Evolutionary conservation across 805 yeast genomes (phyloP).

Genomic region (Candida khao-thaluensis): DNA sequence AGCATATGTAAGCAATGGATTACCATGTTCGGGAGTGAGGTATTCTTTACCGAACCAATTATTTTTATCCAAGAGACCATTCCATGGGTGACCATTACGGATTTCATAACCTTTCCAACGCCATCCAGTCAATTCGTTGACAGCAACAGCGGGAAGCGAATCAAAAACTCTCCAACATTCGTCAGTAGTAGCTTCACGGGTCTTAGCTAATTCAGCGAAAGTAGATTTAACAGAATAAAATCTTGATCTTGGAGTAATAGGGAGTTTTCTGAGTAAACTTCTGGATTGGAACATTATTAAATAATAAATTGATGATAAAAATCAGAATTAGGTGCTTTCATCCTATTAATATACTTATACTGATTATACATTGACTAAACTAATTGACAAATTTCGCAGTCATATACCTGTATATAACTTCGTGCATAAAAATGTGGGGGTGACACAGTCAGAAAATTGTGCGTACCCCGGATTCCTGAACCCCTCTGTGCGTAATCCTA

Average conservation of each 20-base stretch:
- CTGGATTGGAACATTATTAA: conserved; percentile 1
- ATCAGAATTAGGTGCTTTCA: not conserved
- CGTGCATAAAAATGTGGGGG: not conserved
- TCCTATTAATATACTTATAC: no score
- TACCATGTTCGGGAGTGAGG: not conserved
- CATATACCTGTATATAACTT: not conserved
- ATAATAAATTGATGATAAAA: not conserved
- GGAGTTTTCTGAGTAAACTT: not conserved
- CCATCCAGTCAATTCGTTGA: not conserved
- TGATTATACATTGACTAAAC: not conserved
- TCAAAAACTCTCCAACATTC: conserved; percentile 1
- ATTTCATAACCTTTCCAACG: conserved; percentile 1
- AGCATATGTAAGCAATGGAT: not conserved
- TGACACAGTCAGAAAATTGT: conserved; percentile 1
- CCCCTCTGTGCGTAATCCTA: no score
- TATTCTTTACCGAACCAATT: conserved; percentile 1
- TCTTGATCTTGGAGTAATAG: not conserved
- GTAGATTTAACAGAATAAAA: conserved; percentile 2
- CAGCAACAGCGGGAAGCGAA: conserved; percentile 1
- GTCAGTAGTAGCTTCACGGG: not conserved
- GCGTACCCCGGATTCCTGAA: no score
- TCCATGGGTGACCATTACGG: conserved; percentile 1
- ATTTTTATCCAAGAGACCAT: not conserved
- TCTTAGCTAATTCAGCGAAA: conserved; percentile 1
- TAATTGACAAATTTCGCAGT: not conserved